These are phyloP conservation scores for Purshia tridentata DNA, from an alignment of 306 rosid species.

Conservation along the genomic window DNA sequence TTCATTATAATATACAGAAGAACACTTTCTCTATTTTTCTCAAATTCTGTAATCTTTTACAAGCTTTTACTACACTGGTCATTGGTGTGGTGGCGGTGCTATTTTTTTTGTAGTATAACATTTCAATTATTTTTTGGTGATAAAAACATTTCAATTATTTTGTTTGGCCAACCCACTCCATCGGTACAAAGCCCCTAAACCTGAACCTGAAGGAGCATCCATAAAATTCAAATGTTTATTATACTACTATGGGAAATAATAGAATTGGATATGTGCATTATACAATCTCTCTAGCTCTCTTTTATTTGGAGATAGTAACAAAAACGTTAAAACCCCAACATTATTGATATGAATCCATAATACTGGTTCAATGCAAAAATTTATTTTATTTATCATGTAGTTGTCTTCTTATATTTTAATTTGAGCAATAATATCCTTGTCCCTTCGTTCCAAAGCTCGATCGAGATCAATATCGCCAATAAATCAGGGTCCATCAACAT, in stretches of 20 bases:
- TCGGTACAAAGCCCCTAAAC: too few species aligned
- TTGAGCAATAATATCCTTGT: conserved; percentile 2
- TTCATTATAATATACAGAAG: too few species aligned
- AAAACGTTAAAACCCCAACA: background rate
- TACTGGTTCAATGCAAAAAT: background rate
- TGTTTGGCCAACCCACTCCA: conserved; percentile 9
- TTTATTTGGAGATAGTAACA: background rate
- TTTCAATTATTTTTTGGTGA: too few species aligned
- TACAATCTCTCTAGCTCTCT: too few species aligned
- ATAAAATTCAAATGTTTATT: background rate
- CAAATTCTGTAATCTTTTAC: too few species aligned
- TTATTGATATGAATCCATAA: conserved; percentile 4
- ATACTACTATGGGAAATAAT: background rate
- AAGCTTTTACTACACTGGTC: too few species aligned
- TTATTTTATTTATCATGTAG: background rate
- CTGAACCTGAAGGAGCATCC: background rate
- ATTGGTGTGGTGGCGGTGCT: too few species aligned
- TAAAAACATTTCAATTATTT: conserved; percentile 4
- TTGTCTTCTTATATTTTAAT: background rate
- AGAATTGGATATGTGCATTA: background rate
- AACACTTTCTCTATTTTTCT: too few species aligned
- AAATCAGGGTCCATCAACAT: background rate
- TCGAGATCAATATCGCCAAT: conserved; percentile 1
- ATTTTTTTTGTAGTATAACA: too few species aligned
- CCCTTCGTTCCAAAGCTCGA: background rate